Evolutionary conservation across 2,329 filamentous ascomycete genomes (phyloP), one percentile per base, ranked within the genome.

Genomic region (Penicillium corylophilum): DNA sequence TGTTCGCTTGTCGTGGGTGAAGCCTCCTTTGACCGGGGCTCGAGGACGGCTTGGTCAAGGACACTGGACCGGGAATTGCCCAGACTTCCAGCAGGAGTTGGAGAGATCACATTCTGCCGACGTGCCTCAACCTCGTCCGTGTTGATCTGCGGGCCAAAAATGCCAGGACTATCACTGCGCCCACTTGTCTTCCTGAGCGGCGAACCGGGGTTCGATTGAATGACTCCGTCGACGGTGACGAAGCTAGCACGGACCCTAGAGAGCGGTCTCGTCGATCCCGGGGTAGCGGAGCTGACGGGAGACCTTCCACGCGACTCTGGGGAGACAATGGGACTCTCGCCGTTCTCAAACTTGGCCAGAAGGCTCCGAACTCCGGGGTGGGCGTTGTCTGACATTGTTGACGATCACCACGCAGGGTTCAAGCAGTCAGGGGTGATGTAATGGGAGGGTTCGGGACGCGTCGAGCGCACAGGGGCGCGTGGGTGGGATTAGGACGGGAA

Each of bases 331-430:
- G 59, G 83, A 56, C 77, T 77, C 61, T 83, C 82, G 69, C 80
- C 82, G 72, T 84, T 88, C 78, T 92, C 88, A 70, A 91, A 91
- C 81, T 89, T 90, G 66, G 88, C 88, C 64, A 87, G 81, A 60
- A 92, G 82, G 74, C 88, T 89, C 75, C 80, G 86, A 66, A 89
- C 86, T 66, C 82, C 84, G 22, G 66, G 67, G 44, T 68, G 61
- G 44, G 54, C 43, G 44, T 62, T 62, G 46, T 63, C 61, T 44
- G 60, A 55, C 61, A 63, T 63, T 20, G 35, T 51, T 45, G 29
- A 35, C 28, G 41, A 41, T 41, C 39, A 46, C 44, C 10, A 26
- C 2, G 22, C 13, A 26, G n/a, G 22, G 39, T 26, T 44, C 29
- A 47, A 44, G 50, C 42, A 46, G 49, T 56, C 58, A 60, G 54